Base-by-base conservation (phyloP, 805 yeast genomes). In the Wickerhamiella cacticola region DNA sequence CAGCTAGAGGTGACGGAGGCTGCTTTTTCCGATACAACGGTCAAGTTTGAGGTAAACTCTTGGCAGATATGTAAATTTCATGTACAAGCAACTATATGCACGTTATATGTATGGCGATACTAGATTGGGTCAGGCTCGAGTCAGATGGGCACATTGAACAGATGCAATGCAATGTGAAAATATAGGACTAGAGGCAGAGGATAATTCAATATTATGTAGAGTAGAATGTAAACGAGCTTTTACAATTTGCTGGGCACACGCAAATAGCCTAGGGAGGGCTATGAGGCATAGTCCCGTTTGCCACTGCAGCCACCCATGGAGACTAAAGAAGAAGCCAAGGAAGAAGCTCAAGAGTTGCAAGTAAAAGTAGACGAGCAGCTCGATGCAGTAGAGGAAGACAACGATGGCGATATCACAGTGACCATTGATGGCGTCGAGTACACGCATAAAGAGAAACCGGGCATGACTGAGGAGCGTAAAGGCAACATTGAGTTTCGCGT, bases 401-500 rank as follows among this genome's bases (percentile, higher is more conserved):
- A 58, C 24, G 57, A 59, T 10, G 61, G 59, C 48, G 53, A 68
- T 68, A 46, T 68, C 71, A 67, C 70, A 2, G 79, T 80, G 62
- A 71, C 71, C 28, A 80, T 79, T 61, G 94, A 85, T 59, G 96
- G 95, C 1, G 76, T 75, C 13, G 70, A 73, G 49, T 86, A 88
- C 62, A 76, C 84, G 19, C 92, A 82, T 65, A 84, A 82, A 56
- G 97, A 89, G 62, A 72, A 96, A 50, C 92, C 97, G 0, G 86
- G 96, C 3, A 97, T 87, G 3, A 72, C 88, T 9, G 98, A 89
- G 61, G 99, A 92, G 59, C 75, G 82, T 50, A 95, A 86, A 52
- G 95, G 95, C 0, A 79, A 82, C 56, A 92, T 92, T 51, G 96
- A 89, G 63, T 89, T 92, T 59, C 72, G 97, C 48, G 99, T 92